Base-by-base conservation (phyloP, 345 rosid genomes). In the Salix caprea region DNA sequence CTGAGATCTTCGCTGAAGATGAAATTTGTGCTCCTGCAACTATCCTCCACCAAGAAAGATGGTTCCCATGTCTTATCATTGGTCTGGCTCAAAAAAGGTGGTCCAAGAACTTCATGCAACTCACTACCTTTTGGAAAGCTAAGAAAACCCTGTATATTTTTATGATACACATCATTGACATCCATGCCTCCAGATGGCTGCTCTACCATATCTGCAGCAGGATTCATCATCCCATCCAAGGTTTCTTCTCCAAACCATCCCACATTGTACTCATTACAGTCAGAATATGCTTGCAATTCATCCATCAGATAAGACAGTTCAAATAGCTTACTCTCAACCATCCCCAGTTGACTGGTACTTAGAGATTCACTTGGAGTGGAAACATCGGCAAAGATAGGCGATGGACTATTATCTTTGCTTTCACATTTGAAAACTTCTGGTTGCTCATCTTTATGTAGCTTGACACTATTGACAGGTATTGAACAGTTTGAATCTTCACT, bases 51-150 rank as follows among this genome's bases (percentile, higher is more conserved):
- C 5, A 65, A 71, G 80, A 65, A 32, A 66, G 69, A 79, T 18
- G 82, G 68, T 46, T 84, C 78, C 74, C 58, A 48, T 39, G 73
- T 61, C 67, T 78, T 79, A 32, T 84, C 88, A 60, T 16, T 52
- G 15, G 65, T 42, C 65, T 83, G 82, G 37, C 73, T 46, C 75
- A 62, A 48, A 44, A 77, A 78, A 19, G 73, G 71, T 46, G 85
- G 75, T 77, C 84, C 90, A 65, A 86, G 85, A 10, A 84, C 89
- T 73, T 85, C 75, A 68, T 84, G 86, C 48, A 88, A 83, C 80
- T 91, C 88, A 23, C 71, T 76, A 32, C 85, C 85, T 62, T 68
- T 15, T 13, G 88, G 88, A 66, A 87, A 87, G 72, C 71, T 74
- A 72, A 79, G 79, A 42, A 80, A 79, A 77, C 76, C 77, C 50